A percentile compares a stretch with the other conserved stretches of the same genome.
Conservation (phyloP, 768 basidiomycete species). For the Naganishia friedmannii region DNA sequence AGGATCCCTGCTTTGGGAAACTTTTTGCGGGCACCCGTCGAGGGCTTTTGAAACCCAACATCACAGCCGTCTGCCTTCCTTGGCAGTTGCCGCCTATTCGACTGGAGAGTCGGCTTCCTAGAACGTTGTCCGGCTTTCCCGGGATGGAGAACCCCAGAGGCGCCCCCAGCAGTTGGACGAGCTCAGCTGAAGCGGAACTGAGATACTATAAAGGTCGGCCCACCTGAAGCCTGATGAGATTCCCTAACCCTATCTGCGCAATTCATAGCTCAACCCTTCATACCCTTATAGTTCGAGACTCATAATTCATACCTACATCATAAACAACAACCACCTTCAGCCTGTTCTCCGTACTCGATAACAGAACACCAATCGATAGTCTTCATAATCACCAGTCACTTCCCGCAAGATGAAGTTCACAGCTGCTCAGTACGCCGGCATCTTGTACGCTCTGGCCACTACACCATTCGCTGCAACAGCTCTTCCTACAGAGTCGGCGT, state of each 20-base stretch:
- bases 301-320: constrained; percentile 15
- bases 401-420: constrained; percentile 14
- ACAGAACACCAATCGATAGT: not conserved
- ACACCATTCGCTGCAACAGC: constrained; percentile 8
- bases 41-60: not conserved
- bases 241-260: not conserved
- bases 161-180: not conserved
- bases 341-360: not conserved
- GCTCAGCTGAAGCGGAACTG: not conserved
- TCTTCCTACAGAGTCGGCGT: not conserved
- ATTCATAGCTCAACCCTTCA: not conserved
- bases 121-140: not conserved
- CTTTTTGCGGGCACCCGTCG: not conserved
- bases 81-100: not conserved
- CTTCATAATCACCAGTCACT: not conserved
- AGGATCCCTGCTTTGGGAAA: not conserved
- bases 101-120: not conserved
- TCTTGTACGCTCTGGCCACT: constrained; percentile 16
- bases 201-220: constrained; percentile 1
- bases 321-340: not conserved
- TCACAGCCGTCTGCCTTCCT: not conserved
- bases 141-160: not conserved
- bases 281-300: not conserved
- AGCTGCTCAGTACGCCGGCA: constrained; percentile 16
- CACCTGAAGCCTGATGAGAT: not conserved